These are phyloP conservation scores for Dactylellina cionopaga DNA, from an alignment of 2,329 filamentous ascomycete species.

Conservation along the genomic window DNA sequence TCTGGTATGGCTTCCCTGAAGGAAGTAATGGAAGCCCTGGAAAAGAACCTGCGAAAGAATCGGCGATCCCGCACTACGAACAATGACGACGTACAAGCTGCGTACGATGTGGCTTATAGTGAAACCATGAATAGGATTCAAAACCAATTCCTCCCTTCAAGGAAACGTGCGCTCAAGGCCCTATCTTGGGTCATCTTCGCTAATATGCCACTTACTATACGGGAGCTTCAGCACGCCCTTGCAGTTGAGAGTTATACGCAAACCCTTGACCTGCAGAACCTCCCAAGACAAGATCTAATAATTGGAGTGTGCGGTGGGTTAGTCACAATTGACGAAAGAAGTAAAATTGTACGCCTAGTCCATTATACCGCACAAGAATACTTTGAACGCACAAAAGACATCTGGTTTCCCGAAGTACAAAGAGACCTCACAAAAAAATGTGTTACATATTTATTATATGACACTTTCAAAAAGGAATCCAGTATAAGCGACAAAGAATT, in stretches of 20 bases:
- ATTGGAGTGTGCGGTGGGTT: conserved; percentile 56
- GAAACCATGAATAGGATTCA: neutral
- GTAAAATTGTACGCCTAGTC: conserved; percentile 56
- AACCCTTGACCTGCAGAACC: neutral
- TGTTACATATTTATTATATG: conserved; percentile 7
- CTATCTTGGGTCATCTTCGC: conserved; percentile 7
- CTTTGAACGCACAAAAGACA: conserved; percentile 34
- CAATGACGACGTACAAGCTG: no score
- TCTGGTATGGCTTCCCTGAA: conserved; percentile 59
- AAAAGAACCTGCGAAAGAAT: no score
- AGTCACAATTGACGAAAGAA: conserved; percentile 57
- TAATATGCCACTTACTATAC: neutral
- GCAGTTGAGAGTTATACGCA: neutral
- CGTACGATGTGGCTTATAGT: neutral
- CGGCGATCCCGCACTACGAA: conserved; percentile 58
- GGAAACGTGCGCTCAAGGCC: neutral
- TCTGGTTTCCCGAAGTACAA: neutral
- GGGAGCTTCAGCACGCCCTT: conserved; percentile 13
- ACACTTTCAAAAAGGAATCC: no score
- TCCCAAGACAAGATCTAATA: neutral
- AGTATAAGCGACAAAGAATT: no score
- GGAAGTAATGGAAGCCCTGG: conserved; percentile 59
- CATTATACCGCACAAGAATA: conserved; percentile 58
- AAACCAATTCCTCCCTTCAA: neutral
- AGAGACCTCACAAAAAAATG: neutral